Conservation (phyloP, 2,329 filamentous ascomycete genomes). For the Hymenoscyphus albidus region DNA sequence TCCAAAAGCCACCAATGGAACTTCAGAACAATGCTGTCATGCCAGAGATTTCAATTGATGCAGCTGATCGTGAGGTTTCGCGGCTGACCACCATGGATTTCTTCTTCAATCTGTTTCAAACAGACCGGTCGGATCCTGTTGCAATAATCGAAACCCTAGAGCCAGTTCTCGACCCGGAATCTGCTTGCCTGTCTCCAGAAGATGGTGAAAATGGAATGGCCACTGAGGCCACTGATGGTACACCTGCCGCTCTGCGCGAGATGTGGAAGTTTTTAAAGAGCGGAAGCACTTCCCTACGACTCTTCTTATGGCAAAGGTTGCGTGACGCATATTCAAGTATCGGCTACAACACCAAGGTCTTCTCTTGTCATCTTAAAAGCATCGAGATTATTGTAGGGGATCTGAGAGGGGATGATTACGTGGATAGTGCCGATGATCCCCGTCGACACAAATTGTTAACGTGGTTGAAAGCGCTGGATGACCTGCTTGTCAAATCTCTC, state of each 20-base stretch:
- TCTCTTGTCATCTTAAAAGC: slow-evolving; percentile 80
- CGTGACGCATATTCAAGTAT: slow-evolving; percentile 84
- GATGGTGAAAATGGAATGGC: slow-evolving; percentile 14
- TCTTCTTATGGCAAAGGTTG: slow-evolving; percentile 89
- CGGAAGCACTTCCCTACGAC: slow-evolving; percentile 75
- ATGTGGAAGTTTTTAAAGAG: slow-evolving; percentile 81
- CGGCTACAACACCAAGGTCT: slow-evolving; percentile 78
- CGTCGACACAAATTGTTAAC: slow-evolving; percentile 70
- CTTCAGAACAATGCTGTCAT: slow-evolving; percentile 86
- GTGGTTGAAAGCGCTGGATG: slow-evolving; percentile 75
- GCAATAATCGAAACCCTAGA: slow-evolving; percentile 88
- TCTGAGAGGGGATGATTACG: slow-evolving; percentile 56
- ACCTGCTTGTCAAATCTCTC: slow-evolving; percentile 69
- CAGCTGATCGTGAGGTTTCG: slow-evolving; percentile 85
- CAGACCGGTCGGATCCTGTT: slow-evolving; percentile 75
- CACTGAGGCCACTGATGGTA: slow-evolving; percentile 26
- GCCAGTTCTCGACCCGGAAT: slow-evolving; percentile 76
- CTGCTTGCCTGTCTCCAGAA: slow-evolving; percentile 42
- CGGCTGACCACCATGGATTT: slow-evolving; percentile 96
- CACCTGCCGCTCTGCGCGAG: slow-evolving; percentile 54
- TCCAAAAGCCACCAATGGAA: slow-evolving; percentile 49
- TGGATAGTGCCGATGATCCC: slow-evolving; percentile 53
- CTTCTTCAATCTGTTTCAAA: slow-evolving; percentile 83
- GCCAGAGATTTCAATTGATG: slow-evolving; percentile 77
- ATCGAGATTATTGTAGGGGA: slow-evolving; percentile 79